Evolutionary conservation across 2,329 filamentous ascomycete species (phyloP).

Genomic region (Cadophora sp.): DNA sequence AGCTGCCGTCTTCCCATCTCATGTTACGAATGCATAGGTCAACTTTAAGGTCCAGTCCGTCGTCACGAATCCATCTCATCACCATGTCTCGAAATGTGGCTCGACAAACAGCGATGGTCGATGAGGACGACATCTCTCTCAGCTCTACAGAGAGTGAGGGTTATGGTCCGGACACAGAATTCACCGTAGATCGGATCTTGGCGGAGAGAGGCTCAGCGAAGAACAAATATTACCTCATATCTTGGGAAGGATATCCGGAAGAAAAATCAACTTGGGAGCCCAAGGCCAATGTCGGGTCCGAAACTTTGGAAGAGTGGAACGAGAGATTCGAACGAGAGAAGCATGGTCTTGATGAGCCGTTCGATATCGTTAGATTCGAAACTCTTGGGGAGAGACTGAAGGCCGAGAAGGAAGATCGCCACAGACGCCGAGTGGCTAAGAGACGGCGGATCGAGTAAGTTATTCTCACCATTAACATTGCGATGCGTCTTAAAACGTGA

Average conservation of each 20-base stretch:
- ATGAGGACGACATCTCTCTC: constrained; percentile 57
- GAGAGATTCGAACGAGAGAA: constrained; percentile 35
- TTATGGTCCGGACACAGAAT: constrained; percentile 32
- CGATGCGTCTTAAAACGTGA: not conserved
- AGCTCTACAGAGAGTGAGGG: constrained; percentile 53
- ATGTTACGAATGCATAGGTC: not conserved
- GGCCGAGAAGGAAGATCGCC: constrained; percentile 33
- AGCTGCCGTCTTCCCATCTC: not conserved
- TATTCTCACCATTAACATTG: constrained; percentile 17
- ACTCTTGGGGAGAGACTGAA: constrained; percentile 13
- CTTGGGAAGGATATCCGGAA: constrained; percentile 67
- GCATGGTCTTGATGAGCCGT: constrained; percentile 31
- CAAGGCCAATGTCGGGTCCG: constrained; percentile 49
- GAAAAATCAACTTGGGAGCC: constrained; percentile 64
- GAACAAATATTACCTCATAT: constrained; percentile 61
- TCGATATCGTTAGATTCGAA: constrained; percentile 37
- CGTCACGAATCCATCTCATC: not conserved
- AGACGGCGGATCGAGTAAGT: constrained; percentile 29
- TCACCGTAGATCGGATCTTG: constrained; percentile 55
- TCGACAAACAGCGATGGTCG: not conserved
- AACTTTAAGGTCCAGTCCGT: not conserved
- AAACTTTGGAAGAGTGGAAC: constrained; percentile 47
- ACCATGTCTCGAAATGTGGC: not conserved
- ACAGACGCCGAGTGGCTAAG: constrained; percentile 34
- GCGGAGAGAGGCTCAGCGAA: constrained; percentile 51